Evolutionary conservation across 306 rosid species (phyloP), one percentile per base, ranked within the genome.

Genomic region (Lithocarpus polystachyus): DNA sequence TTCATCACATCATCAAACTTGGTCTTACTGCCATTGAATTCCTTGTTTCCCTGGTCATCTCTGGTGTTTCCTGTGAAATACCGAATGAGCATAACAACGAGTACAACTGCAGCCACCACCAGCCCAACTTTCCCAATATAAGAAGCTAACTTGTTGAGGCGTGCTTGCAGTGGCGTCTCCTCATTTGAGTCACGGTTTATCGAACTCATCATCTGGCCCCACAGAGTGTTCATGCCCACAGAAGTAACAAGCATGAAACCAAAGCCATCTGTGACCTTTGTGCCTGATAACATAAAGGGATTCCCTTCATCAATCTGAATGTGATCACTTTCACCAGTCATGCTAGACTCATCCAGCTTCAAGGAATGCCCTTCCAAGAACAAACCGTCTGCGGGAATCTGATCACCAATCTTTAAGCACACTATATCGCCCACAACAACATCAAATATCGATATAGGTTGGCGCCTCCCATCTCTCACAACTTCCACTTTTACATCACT

Each of bases 171-270:
- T 22, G 83, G 83, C 20, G 79, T 80, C 2, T 22, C 8, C 31
- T 74, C 83, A 26, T 65, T 55, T 5, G 67, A n/a, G 29, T 73
- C 83, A 7, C 65, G 11, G 18, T 73, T 64, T 54, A 74, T 67
- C 19, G 75, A 71, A 33, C 83, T 55, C 83, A 80, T 80, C 83
- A 80, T 80, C 68, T 80, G 35, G 4, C 83, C 83, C 75, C 83
- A 80, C 2, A 40, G 33, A 1, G 83, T 80, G 74, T 73, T 73
- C 73, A 64, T 61, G 17, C 78, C 82, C 28, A 79, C 82, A 52
- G 82, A 79, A 52, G 73, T 79, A 6, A 80, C 79, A 55, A 80
- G 57, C 83, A 80, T 80, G 35, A 73, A 7, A 7, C 83, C 83
- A 65, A 64, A 73, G 10, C 83, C 83, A 73, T 80, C 83, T 2